Percentiles rank a stretch among this genome's conserved stretches.
These are phyloP conservation scores for Trichoderma oligosporum DNA, from an alignment of 2,329 filamentous ascomycete genomes.

Conservation along the genomic window DNA sequence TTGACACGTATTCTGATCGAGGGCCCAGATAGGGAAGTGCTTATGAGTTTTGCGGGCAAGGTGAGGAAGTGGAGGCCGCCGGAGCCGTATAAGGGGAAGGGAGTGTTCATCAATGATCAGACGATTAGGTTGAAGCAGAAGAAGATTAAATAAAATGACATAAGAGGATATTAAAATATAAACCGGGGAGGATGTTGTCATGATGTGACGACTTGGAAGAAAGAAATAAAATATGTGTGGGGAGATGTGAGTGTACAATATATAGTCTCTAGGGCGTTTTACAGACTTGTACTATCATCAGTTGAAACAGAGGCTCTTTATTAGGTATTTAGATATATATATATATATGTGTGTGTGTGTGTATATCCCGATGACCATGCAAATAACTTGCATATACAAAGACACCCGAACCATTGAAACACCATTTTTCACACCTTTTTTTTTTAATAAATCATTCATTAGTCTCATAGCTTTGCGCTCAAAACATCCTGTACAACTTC, in stretches of 20 bases:
- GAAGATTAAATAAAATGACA: constrained; percentile 75
- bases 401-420: not conserved
- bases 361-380: not conserved
- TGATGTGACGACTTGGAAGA: not conserved
- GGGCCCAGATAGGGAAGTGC: constrained; percentile 76
- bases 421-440: not conserved
- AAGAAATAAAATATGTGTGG: not conserved
- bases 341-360: constrained; percentile 20
- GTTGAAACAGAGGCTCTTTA: not conserved
- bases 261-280: constrained; percentile 25
- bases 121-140: constrained; percentile 98
- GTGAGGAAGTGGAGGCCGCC: constrained; percentile 86
- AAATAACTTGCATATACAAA: not conserved
- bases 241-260: constrained; percentile 9
- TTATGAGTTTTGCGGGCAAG: constrained; percentile 86
- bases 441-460: not conserved
- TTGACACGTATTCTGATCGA: constrained; percentile 89
- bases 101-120: constrained; percentile 96
- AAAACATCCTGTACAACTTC: constrained; percentile 79
- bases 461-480: constrained; percentile 31
- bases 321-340: constrained; percentile 27
- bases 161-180: not conserved
- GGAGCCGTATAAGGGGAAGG: constrained; percentile 99
- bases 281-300: constrained; percentile 30
- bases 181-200: not conserved